Conservation (phyloP, 2,329 filamentous ascomycete genomes). For the Penicillium griseofulvum region DNA sequence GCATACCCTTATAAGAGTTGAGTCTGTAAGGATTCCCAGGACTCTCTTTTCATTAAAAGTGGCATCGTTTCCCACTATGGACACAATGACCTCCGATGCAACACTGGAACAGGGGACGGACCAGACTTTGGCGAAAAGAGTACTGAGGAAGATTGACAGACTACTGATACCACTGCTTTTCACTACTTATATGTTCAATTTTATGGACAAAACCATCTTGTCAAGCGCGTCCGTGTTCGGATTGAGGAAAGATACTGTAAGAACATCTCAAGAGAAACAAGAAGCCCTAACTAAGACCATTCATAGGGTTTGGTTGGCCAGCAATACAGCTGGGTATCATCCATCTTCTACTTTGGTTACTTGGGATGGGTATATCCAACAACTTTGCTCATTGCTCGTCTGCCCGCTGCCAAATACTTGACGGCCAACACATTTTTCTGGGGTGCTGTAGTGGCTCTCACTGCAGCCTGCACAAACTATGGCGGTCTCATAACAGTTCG, state of each 20-base stretch:
- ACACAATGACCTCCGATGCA: neutral
- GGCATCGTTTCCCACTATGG: neutral
- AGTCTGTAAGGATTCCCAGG: neutral
- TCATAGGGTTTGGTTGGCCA: slow-evolving; percentile 16
- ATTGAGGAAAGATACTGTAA: slow-evolving; percentile 46
- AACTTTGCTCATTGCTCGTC: slow-evolving; percentile 24
- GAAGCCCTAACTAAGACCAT: neutral
- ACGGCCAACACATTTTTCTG: slow-evolving; percentile 47
- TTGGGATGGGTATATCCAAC: slow-evolving; percentile 30
- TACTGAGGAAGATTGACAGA: slow-evolving; percentile 47
- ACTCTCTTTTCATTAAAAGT: neutral
- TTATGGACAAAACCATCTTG: slow-evolving; percentile 61
- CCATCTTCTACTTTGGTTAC: slow-evolving; percentile 33
- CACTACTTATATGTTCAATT: slow-evolving; percentile 58
- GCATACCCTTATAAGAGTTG: neutral
- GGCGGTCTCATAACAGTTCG: slow-evolving; percentile 52
- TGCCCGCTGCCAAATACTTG: slow-evolving; percentile 29
- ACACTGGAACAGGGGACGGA: slow-evolving; percentile 12
- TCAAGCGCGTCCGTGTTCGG: slow-evolving; percentile 59
- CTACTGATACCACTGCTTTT: slow-evolving; percentile 34
- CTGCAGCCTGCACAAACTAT: slow-evolving; percentile 50
- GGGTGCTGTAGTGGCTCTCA: slow-evolving; percentile 50
- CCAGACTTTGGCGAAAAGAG: slow-evolving; percentile 18
- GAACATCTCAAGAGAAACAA: neutral
- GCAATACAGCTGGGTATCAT: slow-evolving; percentile 31